These are phyloP conservation scores for Exophiala phaeomuriformis DNA, from an alignment of 2,329 filamentous ascomycete species.

Conservation along the genomic window DNA sequence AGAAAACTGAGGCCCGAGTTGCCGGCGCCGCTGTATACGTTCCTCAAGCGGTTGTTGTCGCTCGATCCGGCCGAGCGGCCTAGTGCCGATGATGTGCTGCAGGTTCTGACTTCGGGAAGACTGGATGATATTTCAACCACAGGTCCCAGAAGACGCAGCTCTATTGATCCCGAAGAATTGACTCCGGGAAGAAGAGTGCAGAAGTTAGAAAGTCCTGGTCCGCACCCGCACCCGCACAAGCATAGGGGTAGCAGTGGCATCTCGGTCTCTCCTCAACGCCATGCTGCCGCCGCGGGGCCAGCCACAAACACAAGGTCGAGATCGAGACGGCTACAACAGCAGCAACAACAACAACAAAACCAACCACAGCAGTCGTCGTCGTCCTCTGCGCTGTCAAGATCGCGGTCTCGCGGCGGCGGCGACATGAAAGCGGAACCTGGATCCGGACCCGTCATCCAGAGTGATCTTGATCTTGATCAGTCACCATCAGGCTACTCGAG, in stretches of 20 bases:
- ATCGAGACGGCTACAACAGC: conserved; percentile 5
- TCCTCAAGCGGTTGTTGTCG: conserved; percentile 73
- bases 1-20: conserved; percentile 69
- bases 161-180: conserved; percentile 24
- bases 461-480: too few relatives aligned
- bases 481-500: neutral
- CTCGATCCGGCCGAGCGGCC: conserved; percentile 70
- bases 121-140: conserved; percentile 21
- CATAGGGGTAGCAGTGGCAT: too few relatives aligned
- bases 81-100: conserved; percentile 75
- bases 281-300: neutral
- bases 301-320: neutral
- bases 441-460: too few relatives aligned
- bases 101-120: conserved; percentile 63
- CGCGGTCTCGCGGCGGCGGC: too few relatives aligned
- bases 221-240: too few relatives aligned
- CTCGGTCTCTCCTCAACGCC: too few relatives aligned
- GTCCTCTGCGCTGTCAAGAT: too few relatives aligned
- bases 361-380: too few relatives aligned
- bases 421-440: too few relatives aligned
- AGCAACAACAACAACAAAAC: too few relatives aligned
- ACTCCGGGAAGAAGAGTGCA: conserved; percentile 22
- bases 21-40: conserved; percentile 74
- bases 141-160: conserved; percentile 9
- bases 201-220: conserved; percentile 20